A percentile compares a stretch with the other conserved stretches of the same genome.
phyloP scores from a whole-genome alignment of 345 rosid genomes.

The Trapa bicornis region DNA sequence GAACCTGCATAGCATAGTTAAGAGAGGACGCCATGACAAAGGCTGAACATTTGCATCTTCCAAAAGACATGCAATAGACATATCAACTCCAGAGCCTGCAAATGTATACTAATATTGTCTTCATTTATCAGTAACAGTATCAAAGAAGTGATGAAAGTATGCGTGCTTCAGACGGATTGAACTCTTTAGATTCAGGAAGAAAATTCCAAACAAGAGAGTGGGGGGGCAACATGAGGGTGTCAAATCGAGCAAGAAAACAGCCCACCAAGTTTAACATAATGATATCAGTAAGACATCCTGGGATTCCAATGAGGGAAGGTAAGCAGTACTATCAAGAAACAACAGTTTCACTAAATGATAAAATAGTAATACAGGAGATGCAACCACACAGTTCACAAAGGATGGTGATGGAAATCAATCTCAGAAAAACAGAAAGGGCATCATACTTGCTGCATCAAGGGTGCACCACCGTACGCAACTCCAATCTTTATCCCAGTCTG shows the following conservation, averaged over 20 bases:
- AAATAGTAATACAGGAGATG: not conserved
- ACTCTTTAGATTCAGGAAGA: not conserved
- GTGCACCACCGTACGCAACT: constrained; percentile 45
- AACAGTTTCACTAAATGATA: too few relatives aligned
- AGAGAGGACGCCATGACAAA: not conserved
- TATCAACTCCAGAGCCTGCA: not conserved
- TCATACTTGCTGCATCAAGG: constrained; percentile 30
- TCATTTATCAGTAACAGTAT: not conserved
- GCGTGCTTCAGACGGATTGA: not conserved
- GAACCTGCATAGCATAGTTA: constrained; percentile 17
- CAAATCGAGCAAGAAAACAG: too few relatives aligned
- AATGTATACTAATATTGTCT: not conserved
- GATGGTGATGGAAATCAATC: not conserved
- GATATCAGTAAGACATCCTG: not conserved
- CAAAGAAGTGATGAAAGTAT: too few relatives aligned
- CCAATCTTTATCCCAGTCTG: constrained; percentile 28
- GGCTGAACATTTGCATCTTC: not conserved
- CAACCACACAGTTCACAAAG: not conserved
- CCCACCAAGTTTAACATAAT: not conserved
- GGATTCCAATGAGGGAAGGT: not conserved
- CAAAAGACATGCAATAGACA: not conserved
- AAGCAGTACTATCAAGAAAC: not conserved
- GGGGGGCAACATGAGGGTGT: not conserved
- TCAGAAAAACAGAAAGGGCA: not conserved
- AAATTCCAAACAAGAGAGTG: not conserved